Evolutionary conservation across 2,329 filamentous ascomycete genomes (phyloP).

Genomic region (Neofusicoccum ribis): DNA sequence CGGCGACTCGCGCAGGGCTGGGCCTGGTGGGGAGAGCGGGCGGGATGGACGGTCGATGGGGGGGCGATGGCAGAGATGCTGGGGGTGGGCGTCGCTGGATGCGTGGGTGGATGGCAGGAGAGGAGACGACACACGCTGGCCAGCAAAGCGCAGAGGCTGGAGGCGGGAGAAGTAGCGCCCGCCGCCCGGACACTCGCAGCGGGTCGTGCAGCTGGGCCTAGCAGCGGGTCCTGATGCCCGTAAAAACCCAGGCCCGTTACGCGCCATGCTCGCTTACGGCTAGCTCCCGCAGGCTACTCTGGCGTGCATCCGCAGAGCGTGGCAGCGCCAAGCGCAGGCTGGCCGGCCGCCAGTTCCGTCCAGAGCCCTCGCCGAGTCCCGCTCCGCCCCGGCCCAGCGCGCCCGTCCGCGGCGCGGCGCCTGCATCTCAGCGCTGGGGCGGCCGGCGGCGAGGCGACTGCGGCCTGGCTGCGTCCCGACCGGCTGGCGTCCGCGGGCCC

Average conservation of each 20-base stretch:
- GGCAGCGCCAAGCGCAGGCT: background rate
- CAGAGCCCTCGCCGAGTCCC: background rate
- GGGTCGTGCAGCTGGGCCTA: constrained; percentile 1
- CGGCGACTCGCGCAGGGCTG: constrained; percentile 4
- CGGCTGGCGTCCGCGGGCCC: background rate
- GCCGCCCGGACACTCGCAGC: constrained; percentile 6
- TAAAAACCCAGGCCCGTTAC: background rate
- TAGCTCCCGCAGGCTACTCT: background rate
- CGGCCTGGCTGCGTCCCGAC: background rate
- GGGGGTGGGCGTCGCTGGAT: too few species aligned
- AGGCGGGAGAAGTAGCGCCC: constrained; percentile 9
- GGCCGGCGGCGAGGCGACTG: background rate
- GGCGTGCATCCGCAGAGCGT: background rate
- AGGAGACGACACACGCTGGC: constrained; percentile 17
- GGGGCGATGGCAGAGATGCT: background rate
- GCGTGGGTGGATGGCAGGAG: constrained; percentile 6
- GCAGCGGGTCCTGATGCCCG: background rate
- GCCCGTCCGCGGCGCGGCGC: background rate
- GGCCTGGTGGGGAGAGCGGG: constrained; percentile 20
- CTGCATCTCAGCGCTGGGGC: too few species aligned
- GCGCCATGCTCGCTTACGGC: background rate
- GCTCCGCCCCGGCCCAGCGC: background rate
- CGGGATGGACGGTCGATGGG: constrained; percentile 16
- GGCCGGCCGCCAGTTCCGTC: background rate
- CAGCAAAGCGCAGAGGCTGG: constrained; percentile 16